phyloP scores from a whole-genome alignment of 2,329 filamentous ascomycete species.

The Alternaria metachromatica region DNA sequence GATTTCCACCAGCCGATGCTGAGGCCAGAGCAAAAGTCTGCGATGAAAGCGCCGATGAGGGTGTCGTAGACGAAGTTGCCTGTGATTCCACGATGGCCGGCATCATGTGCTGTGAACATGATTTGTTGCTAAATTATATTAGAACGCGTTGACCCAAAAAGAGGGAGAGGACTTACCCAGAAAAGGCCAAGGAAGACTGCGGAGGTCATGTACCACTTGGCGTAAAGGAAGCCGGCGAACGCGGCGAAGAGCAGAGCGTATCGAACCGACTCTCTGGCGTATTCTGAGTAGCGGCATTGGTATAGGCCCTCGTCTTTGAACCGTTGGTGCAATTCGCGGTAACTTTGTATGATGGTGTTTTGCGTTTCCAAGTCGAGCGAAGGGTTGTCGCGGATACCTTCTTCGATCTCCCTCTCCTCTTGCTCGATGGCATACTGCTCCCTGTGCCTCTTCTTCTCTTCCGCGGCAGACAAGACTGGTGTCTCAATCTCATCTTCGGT shows the following conservation, averaged over 20 bases:
- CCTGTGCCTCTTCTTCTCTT: slow-evolving; percentile 29
- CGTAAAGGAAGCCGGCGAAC: slow-evolving; percentile 57
- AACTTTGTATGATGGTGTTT: slow-evolving; percentile 62
- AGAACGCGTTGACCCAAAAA: neutral
- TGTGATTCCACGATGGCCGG: slow-evolving; percentile 69
- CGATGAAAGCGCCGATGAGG: slow-evolving; percentile 67
- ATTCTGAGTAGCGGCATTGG: slow-evolving; percentile 64
- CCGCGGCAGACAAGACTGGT: slow-evolving; percentile 5
- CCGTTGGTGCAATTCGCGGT: slow-evolving; percentile 62
- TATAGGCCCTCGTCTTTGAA: slow-evolving; percentile 65
- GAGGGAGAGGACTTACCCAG: slow-evolving; percentile 53
- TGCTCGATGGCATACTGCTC: slow-evolving; percentile 42
- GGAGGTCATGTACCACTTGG: slow-evolving; percentile 64
- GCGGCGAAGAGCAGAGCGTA: slow-evolving; percentile 59
- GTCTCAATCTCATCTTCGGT: slow-evolving; percentile 12
- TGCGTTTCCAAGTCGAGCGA: slow-evolving; percentile 63
- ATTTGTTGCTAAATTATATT: slow-evolving; percentile 63
- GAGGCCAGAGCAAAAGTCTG: slow-evolving; percentile 69
- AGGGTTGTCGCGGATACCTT: slow-evolving; percentile 52
- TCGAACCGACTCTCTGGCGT: slow-evolving; percentile 64
- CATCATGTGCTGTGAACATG: slow-evolving; percentile 72
- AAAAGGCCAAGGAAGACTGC: slow-evolving; percentile 67
- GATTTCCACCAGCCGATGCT: slow-evolving; percentile 75
- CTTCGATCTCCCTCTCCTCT: slow-evolving; percentile 47
- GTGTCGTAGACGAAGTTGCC: slow-evolving; percentile 65